A percentile compares a stretch with the other conserved stretches of the same genome.
Evolutionary conservation across 768 basidiomycete genomes (phyloP).

Genomic region (Vishniacozyma victoriae): DNA sequence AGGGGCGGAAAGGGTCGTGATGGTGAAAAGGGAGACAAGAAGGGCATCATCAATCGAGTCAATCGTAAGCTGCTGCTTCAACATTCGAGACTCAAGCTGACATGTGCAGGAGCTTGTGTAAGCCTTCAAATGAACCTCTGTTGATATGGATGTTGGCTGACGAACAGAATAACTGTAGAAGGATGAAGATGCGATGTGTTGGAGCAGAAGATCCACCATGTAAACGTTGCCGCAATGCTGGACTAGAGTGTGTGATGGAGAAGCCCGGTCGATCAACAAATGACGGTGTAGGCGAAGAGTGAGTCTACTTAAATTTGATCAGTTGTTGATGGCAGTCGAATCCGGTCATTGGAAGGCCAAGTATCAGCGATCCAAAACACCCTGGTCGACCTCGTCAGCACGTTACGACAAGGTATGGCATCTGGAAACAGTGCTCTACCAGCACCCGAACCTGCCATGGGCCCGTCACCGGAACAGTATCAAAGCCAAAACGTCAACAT

Average conservation of each 20-base stretch:
- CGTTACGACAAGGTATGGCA: conserved; percentile 55
- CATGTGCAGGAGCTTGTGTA: conserved; percentile 39
- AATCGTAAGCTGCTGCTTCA: conserved; percentile 31
- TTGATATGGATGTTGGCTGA: neutral
- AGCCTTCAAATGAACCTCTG: conserved; percentile 3
- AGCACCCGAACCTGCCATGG: too few species aligned
- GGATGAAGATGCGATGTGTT: conserved; percentile 96
- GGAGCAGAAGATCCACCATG: conserved; percentile 97
- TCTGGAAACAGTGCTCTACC: neutral
- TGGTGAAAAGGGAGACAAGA: conserved; percentile 23
- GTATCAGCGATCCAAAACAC: conserved; percentile 76
- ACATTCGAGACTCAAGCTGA: conserved; percentile 1
- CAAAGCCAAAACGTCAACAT: neutral
- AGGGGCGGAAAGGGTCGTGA: conserved; percentile 4
- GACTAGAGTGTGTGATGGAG: conserved; percentile 88
- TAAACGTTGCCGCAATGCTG: conserved; percentile 80
- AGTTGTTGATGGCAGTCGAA: conserved; percentile 57
- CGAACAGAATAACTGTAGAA: conserved; percentile 83
- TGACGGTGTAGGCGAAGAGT: conserved; percentile 35
- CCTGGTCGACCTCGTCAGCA: conserved; percentile 70
- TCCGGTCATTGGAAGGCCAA: conserved; percentile 78
- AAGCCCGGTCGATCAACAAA: conserved; percentile 58
- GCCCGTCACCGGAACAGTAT: neutral
- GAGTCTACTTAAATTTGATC: conserved; percentile 5
- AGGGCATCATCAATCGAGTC: conserved; percentile 45